Conservation (phyloP, 164 flowering plant species). For the Amborella trichopoda region DNA sequence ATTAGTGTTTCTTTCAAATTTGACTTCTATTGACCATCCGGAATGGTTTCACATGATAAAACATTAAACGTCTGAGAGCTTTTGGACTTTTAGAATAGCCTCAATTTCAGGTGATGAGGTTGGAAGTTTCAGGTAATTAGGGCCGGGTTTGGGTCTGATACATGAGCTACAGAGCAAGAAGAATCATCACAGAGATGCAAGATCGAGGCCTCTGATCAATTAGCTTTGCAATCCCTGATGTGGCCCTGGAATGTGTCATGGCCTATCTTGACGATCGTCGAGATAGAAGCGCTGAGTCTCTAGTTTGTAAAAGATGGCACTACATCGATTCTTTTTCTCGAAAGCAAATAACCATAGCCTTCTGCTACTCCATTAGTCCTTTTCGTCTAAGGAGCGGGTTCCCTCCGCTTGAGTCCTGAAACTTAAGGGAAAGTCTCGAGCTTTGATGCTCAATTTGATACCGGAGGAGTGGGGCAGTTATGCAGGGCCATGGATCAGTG, state of each 20-base stretch:
- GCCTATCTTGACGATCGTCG: slow-evolving; percentile 49
- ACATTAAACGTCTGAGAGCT: too few species aligned
- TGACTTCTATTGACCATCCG: too few species aligned
- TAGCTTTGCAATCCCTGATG: slow-evolving; percentile 31
- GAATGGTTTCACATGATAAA: too few species aligned
- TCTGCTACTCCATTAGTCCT: slow-evolving; percentile 70
- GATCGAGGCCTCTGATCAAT: slow-evolving; percentile 12
- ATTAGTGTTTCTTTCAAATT: too few species aligned
- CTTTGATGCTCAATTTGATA: slow-evolving; percentile 88
- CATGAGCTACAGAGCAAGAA: too few species aligned
- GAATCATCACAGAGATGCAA: too few species aligned
- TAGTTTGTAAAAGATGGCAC: slow-evolving; percentile 71
- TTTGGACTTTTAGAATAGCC: too few species aligned
- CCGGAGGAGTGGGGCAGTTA: slow-evolving; percentile 97
- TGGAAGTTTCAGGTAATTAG: too few species aligned
- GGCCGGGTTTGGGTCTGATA: too few species aligned
- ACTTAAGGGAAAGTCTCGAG: slow-evolving; percentile 91
- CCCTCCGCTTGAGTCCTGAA: slow-evolving; percentile 55
- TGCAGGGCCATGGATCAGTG: slow-evolving; percentile 70
- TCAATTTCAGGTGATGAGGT: too few species aligned
- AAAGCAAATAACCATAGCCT: slow-evolving; percentile 66
- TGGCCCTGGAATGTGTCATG: slow-evolving; percentile 47
- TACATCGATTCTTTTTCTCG: slow-evolving; percentile 58
- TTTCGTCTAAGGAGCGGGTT: slow-evolving; percentile 45
- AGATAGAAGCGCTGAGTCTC: slow-evolving; percentile 64